A percentile compares a stretch with the other conserved stretches of the same genome.
Evolutionary conservation across 257 asterid genomes (phyloP).

Genomic region (Solanum megistacrolobum): DNA sequence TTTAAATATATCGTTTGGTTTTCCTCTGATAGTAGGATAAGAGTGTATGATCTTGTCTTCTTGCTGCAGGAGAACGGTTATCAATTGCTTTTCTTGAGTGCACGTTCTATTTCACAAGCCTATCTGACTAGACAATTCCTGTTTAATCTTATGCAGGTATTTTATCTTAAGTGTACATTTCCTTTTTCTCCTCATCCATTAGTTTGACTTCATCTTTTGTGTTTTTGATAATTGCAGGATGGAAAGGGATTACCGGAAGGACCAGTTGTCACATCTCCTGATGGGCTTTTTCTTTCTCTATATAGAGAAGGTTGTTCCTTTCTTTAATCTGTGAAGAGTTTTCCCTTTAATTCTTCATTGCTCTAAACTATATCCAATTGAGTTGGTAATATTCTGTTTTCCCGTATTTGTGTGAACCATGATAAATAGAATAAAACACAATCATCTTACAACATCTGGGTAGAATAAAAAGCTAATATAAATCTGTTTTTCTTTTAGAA

Average conservation of each 20-base stretch:
- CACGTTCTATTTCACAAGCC: slow-evolving; percentile 76
- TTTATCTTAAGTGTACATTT: not conserved
- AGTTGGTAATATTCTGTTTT: not conserved
- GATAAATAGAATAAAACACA: not conserved
- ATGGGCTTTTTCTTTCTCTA: slow-evolving; percentile 74
- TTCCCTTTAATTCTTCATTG: not conserved
- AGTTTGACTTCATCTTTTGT: not conserved
- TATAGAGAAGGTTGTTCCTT: slow-evolving; percentile 58
- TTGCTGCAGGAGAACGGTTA: slow-evolving; percentile 73
- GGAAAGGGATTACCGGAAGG: slow-evolving; percentile 78
- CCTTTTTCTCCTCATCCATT: not conserved
- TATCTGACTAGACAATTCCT: slow-evolving; percentile 58
- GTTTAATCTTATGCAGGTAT: slow-evolving; percentile 62
- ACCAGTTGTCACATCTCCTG: slow-evolving; percentile 74
- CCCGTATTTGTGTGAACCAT: not conserved
- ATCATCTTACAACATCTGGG: not conserved
- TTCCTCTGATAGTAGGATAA: not conserved
- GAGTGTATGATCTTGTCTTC: not conserved
- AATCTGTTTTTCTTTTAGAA: not conserved
- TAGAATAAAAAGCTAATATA: not conserved
- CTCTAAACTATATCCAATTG: not conserved
- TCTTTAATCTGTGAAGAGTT: not conserved
- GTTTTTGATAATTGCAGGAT: slow-evolving; percentile 29
- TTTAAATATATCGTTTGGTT: not conserved
- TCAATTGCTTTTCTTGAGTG: slow-evolving; percentile 67